Evolutionary conservation across 305 asterid species (phyloP).

Genomic region (Lippia alba): DNA sequence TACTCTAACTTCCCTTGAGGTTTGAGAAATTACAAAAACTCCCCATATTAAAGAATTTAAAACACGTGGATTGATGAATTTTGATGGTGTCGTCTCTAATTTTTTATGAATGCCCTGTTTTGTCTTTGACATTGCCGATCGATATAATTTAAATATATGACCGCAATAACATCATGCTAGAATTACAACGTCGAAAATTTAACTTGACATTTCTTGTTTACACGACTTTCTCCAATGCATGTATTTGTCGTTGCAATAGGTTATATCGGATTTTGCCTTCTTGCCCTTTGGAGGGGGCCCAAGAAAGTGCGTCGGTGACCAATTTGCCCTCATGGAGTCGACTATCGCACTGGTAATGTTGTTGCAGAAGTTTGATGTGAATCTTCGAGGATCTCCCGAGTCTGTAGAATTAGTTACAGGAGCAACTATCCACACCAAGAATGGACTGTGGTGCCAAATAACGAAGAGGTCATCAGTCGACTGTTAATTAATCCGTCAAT

Average conservation of each 20-base stretch:
- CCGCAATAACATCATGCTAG: not conserved
- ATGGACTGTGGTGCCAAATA: constrained; percentile 86
- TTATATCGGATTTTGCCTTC: constrained; percentile 83
- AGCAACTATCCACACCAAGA: constrained; percentile 92
- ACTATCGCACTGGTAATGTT: constrained; percentile 79
- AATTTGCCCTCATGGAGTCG: constrained; percentile 95
- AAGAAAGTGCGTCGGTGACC: constrained; percentile 95
- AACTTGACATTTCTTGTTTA: not conserved
- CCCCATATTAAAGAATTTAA: no score
- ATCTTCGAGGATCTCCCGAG: constrained; percentile 72
- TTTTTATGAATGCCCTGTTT: no score
- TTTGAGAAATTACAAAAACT: no score
- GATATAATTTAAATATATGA: no score
- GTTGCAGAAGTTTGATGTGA: constrained; percentile 77
- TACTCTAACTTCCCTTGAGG: no score
- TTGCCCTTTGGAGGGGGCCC: constrained; percentile 99
- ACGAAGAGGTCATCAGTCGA: constrained; percentile 53
- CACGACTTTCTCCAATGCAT: constrained; percentile 13
- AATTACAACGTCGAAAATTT: not conserved
- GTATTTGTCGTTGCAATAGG: constrained; percentile 40
- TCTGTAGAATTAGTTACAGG: constrained; percentile 88
- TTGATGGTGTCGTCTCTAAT: no score
- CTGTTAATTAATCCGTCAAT: constrained; percentile 20
- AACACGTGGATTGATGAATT: no score
- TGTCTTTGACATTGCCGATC: no score